A percentile compares a stretch with the other conserved stretches of the same genome.
These are phyloP conservation scores for Hypericum androsaemum DNA, from an alignment of 345 rosid species.

Conservation along the genomic window DNA sequence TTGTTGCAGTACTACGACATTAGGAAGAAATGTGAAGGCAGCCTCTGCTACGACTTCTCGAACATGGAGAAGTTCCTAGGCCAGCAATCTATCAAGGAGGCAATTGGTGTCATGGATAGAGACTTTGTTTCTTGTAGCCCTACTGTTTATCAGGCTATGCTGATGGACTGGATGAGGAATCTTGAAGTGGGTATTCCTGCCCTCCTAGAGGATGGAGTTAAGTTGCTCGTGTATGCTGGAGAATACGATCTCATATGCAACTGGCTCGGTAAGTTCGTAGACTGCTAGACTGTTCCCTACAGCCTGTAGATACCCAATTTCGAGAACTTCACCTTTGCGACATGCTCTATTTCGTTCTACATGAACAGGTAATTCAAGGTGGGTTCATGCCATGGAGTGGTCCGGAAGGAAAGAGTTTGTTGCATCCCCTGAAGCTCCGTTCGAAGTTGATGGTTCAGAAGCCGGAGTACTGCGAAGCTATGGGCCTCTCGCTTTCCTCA, in stretches of 20 bases:
- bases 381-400: constrained; percentile 99
- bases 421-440: constrained; percentile 55
- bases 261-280: constrained; percentile 67
- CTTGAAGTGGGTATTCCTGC: constrained; percentile 87
- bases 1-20: constrained; percentile 79
- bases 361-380: constrained; percentile 81
- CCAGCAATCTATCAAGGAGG: constrained; percentile 55
- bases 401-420: constrained; percentile 63
- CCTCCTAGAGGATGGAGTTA: constrained; percentile 90
- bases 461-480: constrained; percentile 63
- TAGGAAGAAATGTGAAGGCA: constrained; percentile 82
- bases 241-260: constrained; percentile 99
- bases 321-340: no score
- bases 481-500: constrained; percentile 83
- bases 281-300: not conserved
- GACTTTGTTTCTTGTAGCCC: constrained; percentile 90
- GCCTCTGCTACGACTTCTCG: constrained; percentile 97
- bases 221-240: constrained; percentile 89
- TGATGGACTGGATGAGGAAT: constrained; percentile 93
- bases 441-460: constrained; percentile 61
- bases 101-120: constrained; percentile 75
- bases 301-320: no score
- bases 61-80: constrained; percentile 85
- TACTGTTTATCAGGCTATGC: constrained; percentile 75
- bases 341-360: no score